These are phyloP conservation scores for Quercus lobata DNA, from an alignment of 331 rosid species.

Conservation along the genomic window DNA sequence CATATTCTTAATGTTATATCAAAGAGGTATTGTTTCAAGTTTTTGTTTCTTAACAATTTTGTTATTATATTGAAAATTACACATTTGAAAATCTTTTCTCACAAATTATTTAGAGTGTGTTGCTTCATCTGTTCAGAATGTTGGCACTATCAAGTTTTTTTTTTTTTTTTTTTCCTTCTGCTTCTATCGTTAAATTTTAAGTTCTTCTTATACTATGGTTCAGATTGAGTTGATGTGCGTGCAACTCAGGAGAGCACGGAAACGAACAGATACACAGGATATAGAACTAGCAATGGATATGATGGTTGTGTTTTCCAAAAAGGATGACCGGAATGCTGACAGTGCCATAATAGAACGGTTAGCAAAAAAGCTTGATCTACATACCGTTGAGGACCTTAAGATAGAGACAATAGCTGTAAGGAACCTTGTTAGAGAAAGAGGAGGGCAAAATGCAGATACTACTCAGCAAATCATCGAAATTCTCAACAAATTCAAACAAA, in stretches of 20 bases:
- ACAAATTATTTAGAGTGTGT: too few species aligned
- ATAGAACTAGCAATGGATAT: slow-evolving; percentile 82
- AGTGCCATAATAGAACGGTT: slow-evolving; percentile 66
- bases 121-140: background rate
- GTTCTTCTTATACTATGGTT: background rate
- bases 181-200: background rate
- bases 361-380: slow-evolving; percentile 59
- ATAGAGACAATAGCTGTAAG: slow-evolving; percentile 50
- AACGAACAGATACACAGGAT: slow-evolving; percentile 72
- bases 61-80: background rate
- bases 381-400: slow-evolving; percentile 49
- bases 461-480: slow-evolving; percentile 42
- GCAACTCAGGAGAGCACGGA: slow-evolving; percentile 71
- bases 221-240: slow-evolving; percentile 63
- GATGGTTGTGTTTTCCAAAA: slow-evolving; percentile 59
- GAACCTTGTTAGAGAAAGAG: slow-evolving; percentile 57
- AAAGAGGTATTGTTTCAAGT: too few species aligned
- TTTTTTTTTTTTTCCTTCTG: background rate
- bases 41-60: too few species aligned
- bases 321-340: slow-evolving; percentile 52
- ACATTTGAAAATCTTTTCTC: too few species aligned
- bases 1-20: too few species aligned
- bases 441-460: slow-evolving; percentile 42
- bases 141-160: background rate
- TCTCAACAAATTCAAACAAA: slow-evolving; percentile 61